These are phyloP conservation scores for Lipomyces mesembrius DNA, from an alignment of 805 yeast species.

Conservation along the genomic window DNA sequence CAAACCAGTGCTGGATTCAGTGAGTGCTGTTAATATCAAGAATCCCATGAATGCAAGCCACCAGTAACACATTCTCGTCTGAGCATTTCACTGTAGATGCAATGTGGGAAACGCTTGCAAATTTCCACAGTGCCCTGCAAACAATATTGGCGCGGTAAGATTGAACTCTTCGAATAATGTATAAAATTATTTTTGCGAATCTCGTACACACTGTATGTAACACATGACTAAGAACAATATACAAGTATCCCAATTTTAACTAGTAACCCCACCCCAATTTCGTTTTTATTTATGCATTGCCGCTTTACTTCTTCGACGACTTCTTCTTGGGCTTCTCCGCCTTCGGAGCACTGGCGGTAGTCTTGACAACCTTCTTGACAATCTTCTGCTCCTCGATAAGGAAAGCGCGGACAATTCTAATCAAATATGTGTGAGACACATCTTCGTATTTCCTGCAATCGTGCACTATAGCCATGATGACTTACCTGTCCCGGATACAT, in stretches of 20 bases:
- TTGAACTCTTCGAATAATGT: not conserved
- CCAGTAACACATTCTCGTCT: no score
- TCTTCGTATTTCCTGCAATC: not conserved
- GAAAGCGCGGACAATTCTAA: conserved; percentile 97
- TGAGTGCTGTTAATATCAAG: no score
- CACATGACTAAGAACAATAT: conserved; percentile 4
- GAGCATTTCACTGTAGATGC: no score
- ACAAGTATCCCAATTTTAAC: conserved; percentile 7
- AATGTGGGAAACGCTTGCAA: no score
- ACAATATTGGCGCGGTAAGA: not conserved
- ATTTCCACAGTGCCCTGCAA: no score
- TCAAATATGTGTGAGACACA: no score
- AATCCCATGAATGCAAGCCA: no score
- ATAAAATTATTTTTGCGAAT: not conserved
- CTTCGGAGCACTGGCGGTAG: conserved; percentile 85
- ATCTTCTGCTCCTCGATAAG: conserved; percentile 99
- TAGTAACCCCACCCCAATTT: not conserved
- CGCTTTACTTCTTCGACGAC: conserved; percentile 29
- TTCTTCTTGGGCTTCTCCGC: conserved; percentile 51
- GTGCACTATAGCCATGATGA: not conserved
- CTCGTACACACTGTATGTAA: conserved; percentile 2
- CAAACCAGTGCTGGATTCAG: no score
- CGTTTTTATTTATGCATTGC: not conserved
- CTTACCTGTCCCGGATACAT: conserved; percentile 85
- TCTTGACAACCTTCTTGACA: conserved; percentile 98